Evolutionary conservation across 148 eudicot species (phyloP).

Genomic region (Diospyros kaki): DNA sequence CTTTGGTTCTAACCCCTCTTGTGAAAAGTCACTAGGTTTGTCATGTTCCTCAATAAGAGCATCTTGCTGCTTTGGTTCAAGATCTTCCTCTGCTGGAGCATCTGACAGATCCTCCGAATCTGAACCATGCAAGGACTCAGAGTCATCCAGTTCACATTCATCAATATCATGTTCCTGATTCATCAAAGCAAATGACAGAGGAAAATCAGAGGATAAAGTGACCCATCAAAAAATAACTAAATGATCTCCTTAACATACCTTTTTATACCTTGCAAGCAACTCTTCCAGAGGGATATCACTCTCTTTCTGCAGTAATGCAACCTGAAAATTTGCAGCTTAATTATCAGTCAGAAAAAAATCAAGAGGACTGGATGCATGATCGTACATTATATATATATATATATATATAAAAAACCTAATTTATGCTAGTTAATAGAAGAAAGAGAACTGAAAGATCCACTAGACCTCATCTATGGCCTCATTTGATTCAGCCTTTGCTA

Average conservation of each 20-base stretch:
- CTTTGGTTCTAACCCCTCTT: constrained; percentile 29
- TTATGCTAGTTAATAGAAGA: neutral
- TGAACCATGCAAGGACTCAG: constrained; percentile 42
- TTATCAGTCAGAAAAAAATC: neutral
- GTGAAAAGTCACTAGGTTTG: constrained; percentile 26
- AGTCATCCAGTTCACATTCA: constrained; percentile 42
- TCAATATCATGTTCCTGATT: constrained; percentile 37
- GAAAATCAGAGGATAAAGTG: constrained; percentile 1
- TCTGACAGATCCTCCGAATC: constrained; percentile 47
- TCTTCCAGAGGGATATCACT: constrained; percentile 82
- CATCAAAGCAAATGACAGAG: neutral
- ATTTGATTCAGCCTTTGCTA: constrained; percentile 64
- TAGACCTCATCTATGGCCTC: constrained; percentile 74
- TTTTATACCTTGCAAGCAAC: constrained; percentile 77
- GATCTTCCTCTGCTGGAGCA: constrained; percentile 29
- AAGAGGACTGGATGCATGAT: neutral
- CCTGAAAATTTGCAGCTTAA: constrained; percentile 35
- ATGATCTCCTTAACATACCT: constrained; percentile 41
- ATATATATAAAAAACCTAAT: neutral
- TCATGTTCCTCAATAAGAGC: constrained; percentile 32
- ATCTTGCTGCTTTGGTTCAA: constrained; percentile 27
- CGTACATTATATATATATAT: neutral
- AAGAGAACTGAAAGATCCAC: constrained; percentile 4
- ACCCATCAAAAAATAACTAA: constrained; percentile 4
- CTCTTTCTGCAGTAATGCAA: constrained; percentile 83